phyloP scores from a whole-genome alignment of 495 filamentous ascomycete species.

The Penicillium riverlandense region DNA sequence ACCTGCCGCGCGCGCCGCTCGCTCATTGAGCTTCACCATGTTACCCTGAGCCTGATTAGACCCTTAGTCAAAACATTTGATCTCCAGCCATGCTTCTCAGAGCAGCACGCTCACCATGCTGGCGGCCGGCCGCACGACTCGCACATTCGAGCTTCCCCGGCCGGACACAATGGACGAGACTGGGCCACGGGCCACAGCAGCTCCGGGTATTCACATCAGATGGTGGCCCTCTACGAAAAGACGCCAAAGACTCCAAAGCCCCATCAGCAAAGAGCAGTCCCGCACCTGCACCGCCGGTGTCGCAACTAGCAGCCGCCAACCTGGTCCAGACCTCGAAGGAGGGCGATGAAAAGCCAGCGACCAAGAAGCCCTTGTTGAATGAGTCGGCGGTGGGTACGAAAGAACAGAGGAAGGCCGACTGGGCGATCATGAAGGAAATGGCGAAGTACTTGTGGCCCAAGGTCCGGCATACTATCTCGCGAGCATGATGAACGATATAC shows the following conservation, averaged over 20 bases:
- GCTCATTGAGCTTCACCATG: slow-evolving; percentile 19
- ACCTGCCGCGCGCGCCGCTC: slow-evolving; percentile 1
- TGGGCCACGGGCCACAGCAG: slow-evolving; percentile 12
- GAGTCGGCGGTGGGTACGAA: slow-evolving; percentile 55
- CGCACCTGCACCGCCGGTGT: slow-evolving; percentile 5
- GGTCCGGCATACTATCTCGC: slow-evolving; percentile 26
- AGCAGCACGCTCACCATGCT: slow-evolving; percentile 35
- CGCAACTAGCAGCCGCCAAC: slow-evolving; percentile 13
- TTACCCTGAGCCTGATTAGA: slow-evolving; percentile 14
- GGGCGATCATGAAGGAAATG: slow-evolving; percentile 99
- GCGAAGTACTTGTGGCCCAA: slow-evolving; percentile 95
- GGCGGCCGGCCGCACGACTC: slow-evolving; percentile 25
- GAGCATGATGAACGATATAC: neutral
- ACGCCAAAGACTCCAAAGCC: slow-evolving; percentile 10
- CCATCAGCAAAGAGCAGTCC: slow-evolving; percentile 6
- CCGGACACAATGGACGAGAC: slow-evolving; percentile 19
- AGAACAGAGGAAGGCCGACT: slow-evolving; percentile 92
- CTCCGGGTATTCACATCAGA: slow-evolving; percentile 23
- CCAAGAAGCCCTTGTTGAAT: slow-evolving; percentile 47
- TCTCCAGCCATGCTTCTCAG: slow-evolving; percentile 35
- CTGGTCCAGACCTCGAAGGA: slow-evolving; percentile 14
- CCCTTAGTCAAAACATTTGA: neutral
- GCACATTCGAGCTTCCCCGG: slow-evolving; percentile 22
- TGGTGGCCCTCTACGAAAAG: slow-evolving; percentile 9
- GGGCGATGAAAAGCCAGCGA: slow-evolving; percentile 21